Evolutionary conservation across 495 filamentous ascomycete species (phyloP), one percentile per base, ranked within the genome.

Genomic region (Annulohypoxylon nitens): DNA sequence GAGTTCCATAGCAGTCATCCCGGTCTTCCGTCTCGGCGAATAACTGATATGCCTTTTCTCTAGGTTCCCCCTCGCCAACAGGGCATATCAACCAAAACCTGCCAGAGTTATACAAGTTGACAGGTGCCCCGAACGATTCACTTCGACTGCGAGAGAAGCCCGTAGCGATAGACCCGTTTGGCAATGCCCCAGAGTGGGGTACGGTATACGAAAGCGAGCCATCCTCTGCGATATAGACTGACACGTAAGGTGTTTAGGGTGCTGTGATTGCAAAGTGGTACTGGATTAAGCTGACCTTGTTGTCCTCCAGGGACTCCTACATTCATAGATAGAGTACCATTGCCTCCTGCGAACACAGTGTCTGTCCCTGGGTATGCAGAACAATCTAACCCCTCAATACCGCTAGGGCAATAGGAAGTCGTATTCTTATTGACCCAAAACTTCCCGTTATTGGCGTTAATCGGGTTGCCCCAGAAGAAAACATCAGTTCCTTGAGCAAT

Each of bases 271-370:
- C 11, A 53, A 50, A 9, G 47, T 26, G 26, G 0, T 2, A 16
- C 14, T 11, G 10, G 7, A 26, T 26, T 10, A 14, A 7, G 20
- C 69, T 55, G 47, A 63, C 72, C 65, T 68, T 73, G 75, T 26
- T 77, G 75, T 3, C 75, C 69, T 7, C 75, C 75, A n/a, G 72
- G 75, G 14, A 73, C 69, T 10, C 60, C 55, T 2, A 73, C 72
- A 20, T 70, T 61, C 18, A 77, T 47, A 33, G 39, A 65, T 12
- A 75, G 6, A 1, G 75, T 77, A 36, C 58, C 62, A 18, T 69
- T 67, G 5, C 75, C 72, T 8, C 58, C 61, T 5, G 23, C 36
- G 34, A 77, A 61, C 14, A 54, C 62, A 14, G 75, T 77, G n/a
- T 57, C 61, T 8, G 50, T 59, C 9, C 75, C 69, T 8, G 69